These are phyloP conservation scores for Artemisia annua DNA, from an alignment of 129 eudicot genomes.

Conservation along the genomic window DNA sequence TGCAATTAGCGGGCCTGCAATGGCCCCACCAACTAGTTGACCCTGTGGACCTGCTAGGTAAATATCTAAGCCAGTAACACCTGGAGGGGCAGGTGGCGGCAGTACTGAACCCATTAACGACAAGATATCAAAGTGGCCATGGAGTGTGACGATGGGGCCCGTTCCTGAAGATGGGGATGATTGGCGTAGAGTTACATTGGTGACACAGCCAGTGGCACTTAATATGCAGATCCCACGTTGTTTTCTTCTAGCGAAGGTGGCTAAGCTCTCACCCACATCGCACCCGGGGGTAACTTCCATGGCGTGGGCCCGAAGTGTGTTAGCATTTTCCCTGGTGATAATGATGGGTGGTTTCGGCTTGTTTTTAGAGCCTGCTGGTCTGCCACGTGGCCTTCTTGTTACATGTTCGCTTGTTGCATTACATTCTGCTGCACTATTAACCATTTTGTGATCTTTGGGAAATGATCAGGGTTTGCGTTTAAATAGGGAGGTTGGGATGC, in stretches of 20 bases:
- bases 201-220: constrained; percentile 56
- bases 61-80: constrained; percentile 52
- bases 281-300: constrained; percentile 62
- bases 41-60: constrained; percentile 71
- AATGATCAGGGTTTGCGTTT: constrained; percentile 19
- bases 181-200: constrained; percentile 60
- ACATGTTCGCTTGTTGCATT: constrained; percentile 27
- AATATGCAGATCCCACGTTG: constrained; percentile 58
- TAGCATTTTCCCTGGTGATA: constrained; percentile 60
- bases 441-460: constrained; percentile 29
- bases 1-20: constrained; percentile 67
- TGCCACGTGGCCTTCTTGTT: constrained; percentile 57
- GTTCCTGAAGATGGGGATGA: constrained; percentile 44
- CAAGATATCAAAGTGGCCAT: constrained; percentile 61
- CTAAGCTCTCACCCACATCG: constrained; percentile 56
- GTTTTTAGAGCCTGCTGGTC: constrained; percentile 76
- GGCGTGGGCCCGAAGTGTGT: constrained; percentile 65
- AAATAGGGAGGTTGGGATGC: constrained; percentile 36
- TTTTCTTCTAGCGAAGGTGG: constrained; percentile 51
- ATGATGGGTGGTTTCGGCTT: constrained; percentile 73
- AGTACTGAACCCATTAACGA: constrained; percentile 54
- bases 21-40: constrained; percentile 65
- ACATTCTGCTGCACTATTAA: constrained; percentile 34
- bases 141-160: constrained; percentile 52
- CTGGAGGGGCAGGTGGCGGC: constrained; percentile 66